Evolutionary conservation across 495 filamentous ascomycete genomes (phyloP), one percentile per base, ranked within the genome.

Genomic region (Astrothelium subdiscretum): DNA sequence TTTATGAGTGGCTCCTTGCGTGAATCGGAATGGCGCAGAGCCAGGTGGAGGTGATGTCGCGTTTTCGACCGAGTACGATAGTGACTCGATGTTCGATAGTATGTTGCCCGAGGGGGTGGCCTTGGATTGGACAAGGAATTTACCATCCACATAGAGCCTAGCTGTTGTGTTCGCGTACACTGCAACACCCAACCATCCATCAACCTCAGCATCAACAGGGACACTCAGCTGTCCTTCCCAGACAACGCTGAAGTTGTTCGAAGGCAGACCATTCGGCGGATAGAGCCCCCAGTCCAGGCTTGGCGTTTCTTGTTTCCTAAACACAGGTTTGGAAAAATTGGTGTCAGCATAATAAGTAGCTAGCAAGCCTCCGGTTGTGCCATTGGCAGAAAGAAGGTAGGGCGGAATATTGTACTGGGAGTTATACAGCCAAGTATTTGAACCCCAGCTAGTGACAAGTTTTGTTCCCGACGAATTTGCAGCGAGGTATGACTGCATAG

Each of bases 261-360:
- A 75, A 12, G 75, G 62, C 10, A 77, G 68, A 2, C 73, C 75
- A 0, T 70, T 67, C 4, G 75, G 75, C 2, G 75, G 74, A 57
- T 76, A 78, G 26, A 77, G 32, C 1, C 75, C 75, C 74, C 76
- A 78, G 27, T 77, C 73, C 1, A 74, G 67, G 26, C 72, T 73
- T 0, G 76, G 76, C 0, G 68, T 67, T 51, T 78, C 76, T 15
- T 72, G 40, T 32, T 66, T 66, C 31, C 71, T 57, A 8, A 60
- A 67, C 40, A 65, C 48, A 2, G 74, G 67, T 31, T 71, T 63
- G n/a, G 66, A 65, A 60, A 74, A 78, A 29, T 75, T 67, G 0
- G 70, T 72, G 57, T 73, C 64, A 24, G 74, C 70, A 43, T 76
- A 78, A 62, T 78, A 79, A 0, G 77, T 78, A 5, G 70, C 76